Conservation (phyloP, 2,329 filamentous ascomycete genomes). For the Exutisphaerella laricina region DNA sequence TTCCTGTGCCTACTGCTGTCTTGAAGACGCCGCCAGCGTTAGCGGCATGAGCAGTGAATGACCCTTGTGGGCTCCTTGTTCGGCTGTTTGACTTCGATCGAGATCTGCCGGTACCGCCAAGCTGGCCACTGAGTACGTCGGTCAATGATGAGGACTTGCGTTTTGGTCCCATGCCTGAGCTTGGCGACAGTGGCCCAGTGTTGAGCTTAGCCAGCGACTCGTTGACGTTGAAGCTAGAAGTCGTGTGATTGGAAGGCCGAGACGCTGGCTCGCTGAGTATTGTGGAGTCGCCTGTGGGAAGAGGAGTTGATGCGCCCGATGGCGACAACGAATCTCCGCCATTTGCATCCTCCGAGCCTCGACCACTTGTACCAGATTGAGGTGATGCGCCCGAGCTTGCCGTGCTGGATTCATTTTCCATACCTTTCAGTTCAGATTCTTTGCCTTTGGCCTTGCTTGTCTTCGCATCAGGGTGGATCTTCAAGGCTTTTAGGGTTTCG, state of each 20-base stretch:
- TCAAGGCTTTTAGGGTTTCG: conserved; percentile 47
- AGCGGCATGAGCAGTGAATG: conserved; percentile 3
- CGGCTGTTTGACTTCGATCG: conserved; percentile 23
- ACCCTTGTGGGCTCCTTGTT: conserved; percentile 11
- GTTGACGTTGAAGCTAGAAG: conserved; percentile 29
- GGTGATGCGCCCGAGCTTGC: conserved; percentile 8
- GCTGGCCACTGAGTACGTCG: conserved; percentile 22
- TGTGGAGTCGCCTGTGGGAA: conserved; percentile 11
- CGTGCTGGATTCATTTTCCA: conserved; percentile 5
- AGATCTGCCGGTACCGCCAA: conserved; percentile 9
- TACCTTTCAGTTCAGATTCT: conserved; percentile 13
- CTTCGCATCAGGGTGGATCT: conserved; percentile 37
- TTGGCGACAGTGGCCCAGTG: conserved; percentile 19
- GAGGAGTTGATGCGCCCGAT: conserved; percentile 13
- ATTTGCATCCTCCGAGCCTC: conserved; percentile 7
- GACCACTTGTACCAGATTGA: conserved; percentile 12
- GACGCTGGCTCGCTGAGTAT: conserved; percentile 9
- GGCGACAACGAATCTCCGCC: conserved; percentile 8
- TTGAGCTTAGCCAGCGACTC: conserved; percentile 28
- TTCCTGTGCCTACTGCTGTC: conserved; percentile 30
- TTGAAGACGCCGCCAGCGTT: conserved; percentile 20
- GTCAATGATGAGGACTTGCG: conserved; percentile 20
- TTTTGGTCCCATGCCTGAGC: conserved; percentile 9
- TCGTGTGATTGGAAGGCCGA: conserved; percentile 18
- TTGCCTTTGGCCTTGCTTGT: conserved; percentile 25